Base-by-base conservation (phyloP, 176 grass and related monocot species). In the Urochloa ruziziensis region DNA sequence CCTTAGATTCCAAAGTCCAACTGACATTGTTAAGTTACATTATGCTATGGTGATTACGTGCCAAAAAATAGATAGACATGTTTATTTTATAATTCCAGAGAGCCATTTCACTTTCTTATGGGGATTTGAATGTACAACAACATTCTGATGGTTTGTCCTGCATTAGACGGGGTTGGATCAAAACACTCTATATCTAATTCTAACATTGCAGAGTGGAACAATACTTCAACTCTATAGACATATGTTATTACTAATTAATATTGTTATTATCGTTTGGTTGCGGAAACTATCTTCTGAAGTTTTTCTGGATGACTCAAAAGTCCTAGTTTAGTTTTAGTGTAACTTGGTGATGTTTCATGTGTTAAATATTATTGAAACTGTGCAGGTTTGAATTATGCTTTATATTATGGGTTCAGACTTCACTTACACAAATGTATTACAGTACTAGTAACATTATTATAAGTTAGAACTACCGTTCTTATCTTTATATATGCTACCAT, bases 101-200 rank as follows among this genome's bases (percentile, higher is more conserved):
- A 64, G 13, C 30, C 44, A 73, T 61, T 21, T n/a, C n/a, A n/a
- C n/a, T 10, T 43, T 60, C 27, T 67, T 59, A 10, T 4, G 35
- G 74, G 58, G 9, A n/a, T 75, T n/a, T n/a, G n/a, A n/a, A n/a
- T n/a, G n/a, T n/a, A n/a, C n/a, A n/a, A n/a, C n/a, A n/a, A n/a
- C n/a, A 66, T 76, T 75, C 42, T 85, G 30, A 89, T 81, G 24
- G 42, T 21, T 62, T 68, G n/a, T 18, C 62, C 19, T 81, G 33
- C 60, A 70, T 27, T 58, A 58, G 17, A 74, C 80, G 39, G 25
- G 3, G 35, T 40, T 17, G 2, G 18, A 43, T 17, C 9, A 7
- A 52, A 49, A 4, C 49, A 51, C 14, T 16, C 34, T 2, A 7
- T n/a, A 40, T 85, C 39, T 37, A 80, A 49, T 32, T 69, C 12